These are phyloP conservation scores for Arabidopsis suecica DNA, from an alignment of 345 rosid species.

Conservation along the genomic window DNA sequence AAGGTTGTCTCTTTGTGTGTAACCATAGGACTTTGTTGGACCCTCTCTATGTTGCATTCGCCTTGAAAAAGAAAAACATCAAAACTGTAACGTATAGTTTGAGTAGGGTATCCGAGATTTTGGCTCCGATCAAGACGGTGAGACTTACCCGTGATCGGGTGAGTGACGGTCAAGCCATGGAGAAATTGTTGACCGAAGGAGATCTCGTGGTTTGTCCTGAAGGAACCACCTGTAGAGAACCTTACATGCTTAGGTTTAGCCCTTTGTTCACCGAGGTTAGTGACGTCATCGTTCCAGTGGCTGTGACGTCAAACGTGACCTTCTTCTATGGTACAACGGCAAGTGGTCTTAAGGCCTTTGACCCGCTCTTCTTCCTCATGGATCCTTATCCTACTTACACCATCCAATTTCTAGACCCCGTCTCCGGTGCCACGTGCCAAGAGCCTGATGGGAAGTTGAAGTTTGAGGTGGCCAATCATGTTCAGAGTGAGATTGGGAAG, in stretches of 20 bases:
- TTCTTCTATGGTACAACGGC: constrained; percentile 86
- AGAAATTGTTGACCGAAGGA: constrained; percentile 52
- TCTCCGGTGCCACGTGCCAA: constrained; percentile 46
- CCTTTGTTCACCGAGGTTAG: constrained; percentile 72
- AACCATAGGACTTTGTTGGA: constrained; percentile 80
- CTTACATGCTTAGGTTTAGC: constrained; percentile 73
- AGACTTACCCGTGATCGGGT: constrained; percentile 62
- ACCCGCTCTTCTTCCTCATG: constrained; percentile 71
- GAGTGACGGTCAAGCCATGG: constrained; percentile 56
- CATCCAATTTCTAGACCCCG: constrained; percentile 51
- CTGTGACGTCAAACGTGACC: constrained; percentile 51
- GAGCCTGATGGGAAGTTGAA: constrained; percentile 42
- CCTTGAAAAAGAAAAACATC: constrained; percentile 50
- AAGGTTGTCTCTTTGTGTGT: constrained; percentile 63
- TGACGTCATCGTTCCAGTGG: constrained; percentile 67
- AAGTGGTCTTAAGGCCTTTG: constrained; percentile 69
- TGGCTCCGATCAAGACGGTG: constrained; percentile 74
- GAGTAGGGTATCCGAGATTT: constrained; percentile 63
- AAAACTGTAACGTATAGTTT: constrained; percentile 83
- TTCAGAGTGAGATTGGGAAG: constrained; percentile 60
- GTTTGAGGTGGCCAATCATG: constrained; percentile 68
- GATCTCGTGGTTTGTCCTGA: constrained; percentile 82
- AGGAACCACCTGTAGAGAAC: constrained; percentile 90
- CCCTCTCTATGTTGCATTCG: constrained; percentile 64
- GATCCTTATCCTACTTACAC: constrained; percentile 61